phyloP scores from a whole-genome alignment of 371 early-diverging fungal genomes.

The Lichtheimia ornata region DNA sequence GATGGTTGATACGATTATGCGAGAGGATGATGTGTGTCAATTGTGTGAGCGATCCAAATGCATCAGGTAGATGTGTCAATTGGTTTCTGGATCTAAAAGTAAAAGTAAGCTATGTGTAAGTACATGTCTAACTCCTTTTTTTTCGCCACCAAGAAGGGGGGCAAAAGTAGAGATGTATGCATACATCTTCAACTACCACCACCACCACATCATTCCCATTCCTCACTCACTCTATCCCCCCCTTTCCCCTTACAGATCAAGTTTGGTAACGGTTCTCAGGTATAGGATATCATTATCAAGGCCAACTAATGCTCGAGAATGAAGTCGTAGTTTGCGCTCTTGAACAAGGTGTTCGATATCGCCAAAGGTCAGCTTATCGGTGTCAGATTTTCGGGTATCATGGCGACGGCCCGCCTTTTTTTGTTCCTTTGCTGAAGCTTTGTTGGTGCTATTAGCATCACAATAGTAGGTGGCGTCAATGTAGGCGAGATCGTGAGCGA shows the following conservation, averaged over 20 bases:
- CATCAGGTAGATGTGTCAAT: slow-evolving; percentile 42
- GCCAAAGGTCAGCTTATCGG: slow-evolving; percentile 8
- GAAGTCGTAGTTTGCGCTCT: slow-evolving; percentile 3
- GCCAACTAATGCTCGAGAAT: slow-evolving; percentile 2
- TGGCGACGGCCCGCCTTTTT: not conserved
- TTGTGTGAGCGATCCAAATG: slow-evolving; percentile 58
- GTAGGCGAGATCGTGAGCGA: slow-evolving; percentile 38
- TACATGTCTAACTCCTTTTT: not conserved
- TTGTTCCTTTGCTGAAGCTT: not conserved
- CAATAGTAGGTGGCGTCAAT: slow-evolving; percentile 45
- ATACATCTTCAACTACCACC: not conserved
- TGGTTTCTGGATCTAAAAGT: slow-evolving; percentile 20
- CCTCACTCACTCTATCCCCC: not conserved
- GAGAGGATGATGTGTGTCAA: slow-evolving; percentile 53
- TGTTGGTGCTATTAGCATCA: not conserved
- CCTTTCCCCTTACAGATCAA: slow-evolving; percentile 12
- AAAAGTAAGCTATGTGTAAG: not conserved
- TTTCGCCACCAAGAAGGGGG: slow-evolving; percentile 9
- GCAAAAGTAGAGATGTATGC: not conserved
- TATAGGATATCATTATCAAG: slow-evolving; percentile 16
- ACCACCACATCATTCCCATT: slow-evolving; percentile 1
- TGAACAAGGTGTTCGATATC: slow-evolving; percentile 4
- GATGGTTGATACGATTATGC: slow-evolving; percentile 16
- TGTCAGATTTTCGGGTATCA: not conserved
- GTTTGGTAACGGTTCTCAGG: slow-evolving; percentile 8